Evolutionary conservation across 176 grass and related monocot species (phyloP).

Genomic region (Lolium multiflorum): DNA sequence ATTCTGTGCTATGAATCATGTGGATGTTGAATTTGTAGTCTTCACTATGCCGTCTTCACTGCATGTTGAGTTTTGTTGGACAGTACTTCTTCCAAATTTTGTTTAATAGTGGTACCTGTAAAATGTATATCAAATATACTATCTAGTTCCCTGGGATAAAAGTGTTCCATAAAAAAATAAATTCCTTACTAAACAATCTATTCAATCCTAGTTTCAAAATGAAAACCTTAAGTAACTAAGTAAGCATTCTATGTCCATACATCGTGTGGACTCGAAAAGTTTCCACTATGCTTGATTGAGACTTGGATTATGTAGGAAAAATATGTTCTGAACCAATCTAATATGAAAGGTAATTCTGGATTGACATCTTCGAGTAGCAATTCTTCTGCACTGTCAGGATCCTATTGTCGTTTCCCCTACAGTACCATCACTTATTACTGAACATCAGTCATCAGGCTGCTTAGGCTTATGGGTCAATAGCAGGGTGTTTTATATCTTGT

Average conservation of each 20-base stretch:
- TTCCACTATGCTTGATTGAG: neutral
- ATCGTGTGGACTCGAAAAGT: neutral
- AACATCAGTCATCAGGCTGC: neutral
- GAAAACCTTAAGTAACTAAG: neutral
- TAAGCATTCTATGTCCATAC: neutral
- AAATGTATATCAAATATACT: neutral
- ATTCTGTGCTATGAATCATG: neutral
- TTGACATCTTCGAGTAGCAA: neutral
- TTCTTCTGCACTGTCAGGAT: neutral
- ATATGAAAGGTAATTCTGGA: neutral
- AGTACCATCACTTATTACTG: neutral
- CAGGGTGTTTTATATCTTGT: conserved; percentile 15
- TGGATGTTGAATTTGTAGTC: neutral
- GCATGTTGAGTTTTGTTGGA: neutral
- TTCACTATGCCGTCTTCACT: neutral
- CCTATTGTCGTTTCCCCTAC: neutral
- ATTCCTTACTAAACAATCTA: neutral
- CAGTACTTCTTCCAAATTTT: neutral
- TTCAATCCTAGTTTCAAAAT: neutral
- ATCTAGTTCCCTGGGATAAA: neutral
- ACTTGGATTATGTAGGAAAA: neutral
- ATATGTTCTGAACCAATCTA: neutral
- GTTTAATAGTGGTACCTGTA: neutral
- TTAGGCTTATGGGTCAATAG: neutral
- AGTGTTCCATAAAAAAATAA: neutral